phyloP scores from a whole-genome alignment of 1,284 basidiomycete genomes.

The Malassezia brasiliensis region DNA sequence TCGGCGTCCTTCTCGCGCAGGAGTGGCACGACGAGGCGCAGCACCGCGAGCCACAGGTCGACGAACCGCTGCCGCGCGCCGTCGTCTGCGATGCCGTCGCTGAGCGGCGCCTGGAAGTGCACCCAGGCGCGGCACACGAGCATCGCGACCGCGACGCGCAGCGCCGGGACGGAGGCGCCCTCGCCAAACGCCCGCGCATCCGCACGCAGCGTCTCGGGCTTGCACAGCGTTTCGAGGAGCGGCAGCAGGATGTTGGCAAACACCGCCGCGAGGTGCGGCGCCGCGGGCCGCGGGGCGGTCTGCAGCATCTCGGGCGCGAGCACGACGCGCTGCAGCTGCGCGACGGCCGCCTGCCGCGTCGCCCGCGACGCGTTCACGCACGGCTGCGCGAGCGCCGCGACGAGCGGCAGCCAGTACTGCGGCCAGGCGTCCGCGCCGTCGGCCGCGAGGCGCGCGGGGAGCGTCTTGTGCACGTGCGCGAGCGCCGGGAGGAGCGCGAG shows the following conservation, averaged over 20 bases:
- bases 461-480: slow-evolving; percentile 32
- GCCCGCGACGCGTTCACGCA: slow-evolving; percentile 74
- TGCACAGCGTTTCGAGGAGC: slow-evolving; percentile 78
- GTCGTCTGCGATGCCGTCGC: slow-evolving; percentile 45
- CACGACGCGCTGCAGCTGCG: slow-evolving; percentile 74
- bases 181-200: slow-evolving; percentile 55
- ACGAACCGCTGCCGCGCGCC: slow-evolving; percentile 47
- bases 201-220: slow-evolving; percentile 66
- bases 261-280: slow-evolving; percentile 50
- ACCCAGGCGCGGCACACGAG: slow-evolving; percentile 90
- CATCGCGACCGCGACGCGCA: slow-evolving; percentile 71
- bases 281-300: slow-evolving; percentile 47
- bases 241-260: slow-evolving; percentile 88
- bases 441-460: slow-evolving; percentile 30
- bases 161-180: slow-evolving; percentile 72
- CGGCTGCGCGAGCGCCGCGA: slow-evolving; percentile 70
- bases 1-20: slow-evolving; percentile 59
- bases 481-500: slow-evolving; percentile 71
- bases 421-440: slow-evolving; percentile 60
- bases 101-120: slow-evolving; percentile 73
- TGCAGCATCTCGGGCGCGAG: slow-evolving; percentile 64
- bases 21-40: background rate
- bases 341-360: slow-evolving; percentile 72
- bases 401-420: slow-evolving; percentile 67
- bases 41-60: slow-evolving; percentile 61